Evolutionary conservation across 495 filamentous ascomycete genomes (phyloP).

Genomic region (Cudoniella acicularis): DNA sequence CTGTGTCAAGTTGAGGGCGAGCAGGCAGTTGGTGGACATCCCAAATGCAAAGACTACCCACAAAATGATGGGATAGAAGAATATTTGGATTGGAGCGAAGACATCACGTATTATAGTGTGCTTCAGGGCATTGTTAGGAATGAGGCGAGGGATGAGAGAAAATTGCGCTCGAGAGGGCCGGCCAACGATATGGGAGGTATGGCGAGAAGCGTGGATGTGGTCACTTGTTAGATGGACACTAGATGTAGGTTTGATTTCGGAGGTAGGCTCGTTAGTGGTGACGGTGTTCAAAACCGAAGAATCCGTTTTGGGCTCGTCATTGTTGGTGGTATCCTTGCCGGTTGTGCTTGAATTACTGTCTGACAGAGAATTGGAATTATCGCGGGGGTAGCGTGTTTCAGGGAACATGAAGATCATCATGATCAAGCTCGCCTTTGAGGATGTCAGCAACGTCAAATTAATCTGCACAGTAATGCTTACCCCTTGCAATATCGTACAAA

Average conservation of each 20-base stretch:
- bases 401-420: conserved; percentile 49
- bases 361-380: conserved; percentile 4
- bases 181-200: conserved; percentile 41
- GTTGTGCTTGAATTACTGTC: background rate
- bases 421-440: conserved; percentile 11
- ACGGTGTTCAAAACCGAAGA: too few relatives aligned
- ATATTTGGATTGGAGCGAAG: conserved; percentile 52
- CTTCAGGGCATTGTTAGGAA: conserved; percentile 25
- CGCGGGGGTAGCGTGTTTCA: conserved; percentile 56
- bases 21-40: conserved; percentile 52
- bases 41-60: conserved; percentile 57
- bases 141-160: conserved; percentile 34
- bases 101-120: conserved; percentile 31
- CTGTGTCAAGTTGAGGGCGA: conserved; percentile 60
- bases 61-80: conserved; percentile 59
- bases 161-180: conserved; percentile 49
- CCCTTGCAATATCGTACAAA: conserved; percentile 31
- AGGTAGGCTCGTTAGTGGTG: too few relatives aligned
- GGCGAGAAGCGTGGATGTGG: conserved; percentile 1
- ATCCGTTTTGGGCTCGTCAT: background rate
- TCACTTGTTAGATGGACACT: background rate
- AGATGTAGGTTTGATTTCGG: background rate
- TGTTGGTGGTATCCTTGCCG: background rate
- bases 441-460: too few relatives aligned
- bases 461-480: conserved; percentile 21